Conservation (phyloP, 345 rosid genomes). For the Pelargonium nanum region DNA sequence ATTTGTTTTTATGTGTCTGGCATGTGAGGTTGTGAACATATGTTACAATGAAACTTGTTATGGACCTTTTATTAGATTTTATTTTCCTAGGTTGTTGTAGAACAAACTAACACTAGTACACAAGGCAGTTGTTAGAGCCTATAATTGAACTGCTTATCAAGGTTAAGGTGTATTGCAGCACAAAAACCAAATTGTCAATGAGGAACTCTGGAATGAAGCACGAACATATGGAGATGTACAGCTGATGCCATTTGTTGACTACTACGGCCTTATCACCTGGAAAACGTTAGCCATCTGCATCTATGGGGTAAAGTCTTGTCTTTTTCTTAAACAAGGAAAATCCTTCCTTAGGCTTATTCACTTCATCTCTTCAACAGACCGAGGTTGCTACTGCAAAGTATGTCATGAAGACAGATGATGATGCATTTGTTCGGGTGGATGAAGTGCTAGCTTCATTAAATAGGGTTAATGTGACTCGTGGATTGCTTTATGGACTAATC, state of each 20-base stretch:
- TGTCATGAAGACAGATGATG: constrained; percentile 97
- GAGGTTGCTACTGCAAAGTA: constrained; percentile 70
- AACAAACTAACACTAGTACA: too few relatives aligned
- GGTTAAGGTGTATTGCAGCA: constrained; percentile 49
- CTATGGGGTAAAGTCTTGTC: constrained; percentile 61
- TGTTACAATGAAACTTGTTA: too few relatives aligned
- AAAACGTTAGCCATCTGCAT: constrained; percentile 95
- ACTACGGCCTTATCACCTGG: constrained; percentile 93
- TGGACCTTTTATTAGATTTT: too few relatives aligned
- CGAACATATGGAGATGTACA: constrained; percentile 74
- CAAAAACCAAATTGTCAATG: constrained; percentile 77
- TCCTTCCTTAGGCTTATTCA: constrained; percentile 18
- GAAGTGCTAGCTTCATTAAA: constrained; percentile 64
- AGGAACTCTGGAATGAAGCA: constrained; percentile 93
- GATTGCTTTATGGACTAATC: constrained; percentile 81
- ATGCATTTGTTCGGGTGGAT: constrained; percentile 92
- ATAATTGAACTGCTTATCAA: constrained; percentile 13
- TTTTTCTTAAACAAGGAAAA: constrained; percentile 11
- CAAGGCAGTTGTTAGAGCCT: not conserved
- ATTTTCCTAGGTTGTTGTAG: too few relatives aligned
- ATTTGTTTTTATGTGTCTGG: too few relatives aligned
- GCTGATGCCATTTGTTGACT: constrained; percentile 96
- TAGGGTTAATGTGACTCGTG: constrained; percentile 41
- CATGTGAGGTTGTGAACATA: too few relatives aligned
- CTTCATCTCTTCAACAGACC: constrained; percentile 38